Evolutionary conservation across 2,329 filamentous ascomycete species (phyloP), one percentile per base, ranked within the genome.

Genomic region (Xylaria polymorpha): DNA sequence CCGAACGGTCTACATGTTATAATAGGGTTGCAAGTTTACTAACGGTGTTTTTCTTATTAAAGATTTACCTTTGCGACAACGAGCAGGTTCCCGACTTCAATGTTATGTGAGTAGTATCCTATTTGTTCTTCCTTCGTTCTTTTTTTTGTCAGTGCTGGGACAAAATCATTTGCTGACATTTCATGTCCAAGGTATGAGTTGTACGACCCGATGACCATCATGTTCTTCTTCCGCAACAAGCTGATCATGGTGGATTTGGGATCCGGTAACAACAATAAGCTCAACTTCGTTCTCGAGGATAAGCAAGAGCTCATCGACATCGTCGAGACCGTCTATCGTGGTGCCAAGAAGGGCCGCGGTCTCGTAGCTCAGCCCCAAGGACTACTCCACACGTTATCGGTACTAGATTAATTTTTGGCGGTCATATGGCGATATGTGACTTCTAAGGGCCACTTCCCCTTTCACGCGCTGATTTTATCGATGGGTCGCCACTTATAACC

Each of bases 271-370:
- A 99, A 99, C 82, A 99, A 99, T 81, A 98, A 98, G 81, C 85
- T 98, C 74, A 98, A 98, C 80, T 97, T 94, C 91, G 93, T 97
- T 57, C 85, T 97, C 62, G 94, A 98, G 82, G 95, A 99, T 79
- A 98, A 99, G 83, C 95, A 98, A 81, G 96, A 99, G 84, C 85
- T 99, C 77, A 97, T 99, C 77, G 96, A 99, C 82, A 99, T 99
- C 74, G 91, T 98, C 78, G 96, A 99, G 86, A 98, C 94, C 4
- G 94, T 99, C 70, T 99, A 98, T 80, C 91, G 94, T 68, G 96
- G 96, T n/a, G 96, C 96, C 39, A 98, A 97, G 87, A 99, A 99
- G 84, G 96, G 97, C 0, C 87, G 95, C 62, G 96, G 97, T 91
- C 83, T 99, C 75, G 96, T 99, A 48, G 94, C 98, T n/a, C 73